These are phyloP conservation scores for Primulina tabacum DNA, from an alignment of 257 asterid genomes.

Conservation along the genomic window DNA sequence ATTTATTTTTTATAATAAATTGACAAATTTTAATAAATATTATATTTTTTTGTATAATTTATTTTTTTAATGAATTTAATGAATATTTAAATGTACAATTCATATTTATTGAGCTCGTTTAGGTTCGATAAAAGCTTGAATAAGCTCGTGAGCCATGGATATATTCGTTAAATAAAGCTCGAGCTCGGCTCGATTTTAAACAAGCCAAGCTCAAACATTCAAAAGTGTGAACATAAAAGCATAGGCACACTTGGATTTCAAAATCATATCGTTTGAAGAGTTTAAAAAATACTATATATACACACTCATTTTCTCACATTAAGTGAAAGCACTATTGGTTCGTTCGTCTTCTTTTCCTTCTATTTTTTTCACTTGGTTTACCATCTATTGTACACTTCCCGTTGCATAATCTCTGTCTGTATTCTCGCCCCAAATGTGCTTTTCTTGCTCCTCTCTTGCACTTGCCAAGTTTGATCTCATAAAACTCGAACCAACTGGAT, in stretches of 20 bases:
- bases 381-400: neutral
- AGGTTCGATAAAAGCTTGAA: too few relatives aligned
- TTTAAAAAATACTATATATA: conserved; percentile 18
- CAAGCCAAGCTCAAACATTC: too few relatives aligned
- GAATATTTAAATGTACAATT: too few relatives aligned
- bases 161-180: too few relatives aligned
- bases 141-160: too few relatives aligned
- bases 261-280: conserved; percentile 5
- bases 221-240: neutral
- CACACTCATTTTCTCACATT: conserved; percentile 22
- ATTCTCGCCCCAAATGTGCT: conserved; percentile 38
- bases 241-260: conserved; percentile 17
- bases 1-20: too few relatives aligned
- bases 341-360: neutral
- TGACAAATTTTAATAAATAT: too few relatives aligned
- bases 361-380: too few relatives aligned
- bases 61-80: too few relatives aligned
- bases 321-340: neutral
- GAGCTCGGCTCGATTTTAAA: too few relatives aligned
- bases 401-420: conserved; percentile 18
- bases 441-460: conserved; percentile 33
- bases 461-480: conserved; percentile 32
- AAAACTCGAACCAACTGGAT: conserved; percentile 32
- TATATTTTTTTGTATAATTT: too few relatives aligned
- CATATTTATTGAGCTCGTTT: too few relatives aligned